phyloP scores from a whole-genome alignment of 257 asterid genomes.

The Eustoma russellianum region DNA sequence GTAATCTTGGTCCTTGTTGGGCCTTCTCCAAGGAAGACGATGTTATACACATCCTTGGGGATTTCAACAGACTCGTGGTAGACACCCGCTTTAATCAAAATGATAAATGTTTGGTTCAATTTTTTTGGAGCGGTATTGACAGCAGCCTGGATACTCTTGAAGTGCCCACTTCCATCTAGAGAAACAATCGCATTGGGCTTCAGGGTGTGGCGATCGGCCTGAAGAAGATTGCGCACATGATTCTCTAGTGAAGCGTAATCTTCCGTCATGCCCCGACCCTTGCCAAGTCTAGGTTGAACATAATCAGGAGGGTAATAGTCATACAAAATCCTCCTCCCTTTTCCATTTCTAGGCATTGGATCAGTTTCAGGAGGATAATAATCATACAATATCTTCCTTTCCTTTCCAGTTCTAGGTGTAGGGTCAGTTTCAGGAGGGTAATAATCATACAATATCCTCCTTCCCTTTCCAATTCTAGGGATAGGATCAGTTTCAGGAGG shows the following conservation, averaged over 20 bases:
- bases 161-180: slow-evolving; percentile 55
- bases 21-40: slow-evolving; percentile 56
- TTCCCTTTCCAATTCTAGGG: no score
- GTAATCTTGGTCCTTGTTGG: slow-evolving; percentile 43
- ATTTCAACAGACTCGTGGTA: slow-evolving; percentile 42
- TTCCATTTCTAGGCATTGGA: no score
- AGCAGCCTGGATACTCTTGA: slow-evolving; percentile 40
- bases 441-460: background rate
- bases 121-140: slow-evolving; percentile 25
- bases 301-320: no score
- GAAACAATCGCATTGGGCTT: slow-evolving; percentile 48
- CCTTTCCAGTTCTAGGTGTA: no score
- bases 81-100: slow-evolving; percentile 47
- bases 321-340: no score
- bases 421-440: background rate
- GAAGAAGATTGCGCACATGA: slow-evolving; percentile 24
- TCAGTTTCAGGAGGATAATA: background rate
- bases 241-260: no score
- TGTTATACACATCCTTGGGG: slow-evolving; percentile 27
- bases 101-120: slow-evolving; percentile 19
- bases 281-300: no score
- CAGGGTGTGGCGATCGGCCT: slow-evolving; percentile 1
- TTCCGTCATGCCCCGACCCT: no score
- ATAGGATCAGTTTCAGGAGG: background rate
- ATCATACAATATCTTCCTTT: background rate